Conservation (phyloP, 352 stramenopile species). For the Phytophthora boehmeriae region DNA sequence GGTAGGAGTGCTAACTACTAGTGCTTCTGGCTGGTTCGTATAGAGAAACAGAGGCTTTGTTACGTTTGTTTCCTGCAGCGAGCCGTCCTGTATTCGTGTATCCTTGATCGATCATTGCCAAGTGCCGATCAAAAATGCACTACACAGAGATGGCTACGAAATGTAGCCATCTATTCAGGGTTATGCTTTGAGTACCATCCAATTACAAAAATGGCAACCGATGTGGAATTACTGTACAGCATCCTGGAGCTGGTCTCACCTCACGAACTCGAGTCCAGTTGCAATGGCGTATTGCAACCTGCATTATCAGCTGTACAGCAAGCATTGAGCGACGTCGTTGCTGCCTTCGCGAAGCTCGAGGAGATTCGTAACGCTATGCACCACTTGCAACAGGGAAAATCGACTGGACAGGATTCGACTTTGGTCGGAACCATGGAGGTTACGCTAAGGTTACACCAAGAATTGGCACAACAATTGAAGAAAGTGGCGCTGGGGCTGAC, state of each 20-base stretch:
- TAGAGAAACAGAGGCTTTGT: constrained; percentile 12
- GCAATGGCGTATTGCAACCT: not conserved
- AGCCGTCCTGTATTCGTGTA: constrained; percentile 15
- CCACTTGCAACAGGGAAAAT: not conserved
- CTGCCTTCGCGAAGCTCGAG: not conserved
- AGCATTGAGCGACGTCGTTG: not conserved
- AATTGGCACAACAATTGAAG: not conserved
- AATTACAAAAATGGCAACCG: too few relatives aligned
- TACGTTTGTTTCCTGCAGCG: constrained; percentile 14
- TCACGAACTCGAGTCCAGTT: not conserved
- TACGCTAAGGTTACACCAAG: not conserved
- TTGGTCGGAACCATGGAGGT: not conserved
- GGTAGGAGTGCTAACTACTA: not conserved
- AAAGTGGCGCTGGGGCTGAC: not conserved
- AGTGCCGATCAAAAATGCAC: not conserved
- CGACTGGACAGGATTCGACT: not conserved
- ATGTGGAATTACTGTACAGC: not conserved
- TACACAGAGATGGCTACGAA: not conserved
- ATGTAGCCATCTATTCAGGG: not conserved
- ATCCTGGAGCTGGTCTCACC: not conserved
- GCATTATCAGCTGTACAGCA: not conserved
- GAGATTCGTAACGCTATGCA: not conserved
- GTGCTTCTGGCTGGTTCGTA: not conserved
- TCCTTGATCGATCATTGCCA: not conserved
- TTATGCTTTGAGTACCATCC: too few relatives aligned